Evolutionary conservation across 805 yeast species (phyloP).

Genomic region (Teunomyces panamensis): DNA sequence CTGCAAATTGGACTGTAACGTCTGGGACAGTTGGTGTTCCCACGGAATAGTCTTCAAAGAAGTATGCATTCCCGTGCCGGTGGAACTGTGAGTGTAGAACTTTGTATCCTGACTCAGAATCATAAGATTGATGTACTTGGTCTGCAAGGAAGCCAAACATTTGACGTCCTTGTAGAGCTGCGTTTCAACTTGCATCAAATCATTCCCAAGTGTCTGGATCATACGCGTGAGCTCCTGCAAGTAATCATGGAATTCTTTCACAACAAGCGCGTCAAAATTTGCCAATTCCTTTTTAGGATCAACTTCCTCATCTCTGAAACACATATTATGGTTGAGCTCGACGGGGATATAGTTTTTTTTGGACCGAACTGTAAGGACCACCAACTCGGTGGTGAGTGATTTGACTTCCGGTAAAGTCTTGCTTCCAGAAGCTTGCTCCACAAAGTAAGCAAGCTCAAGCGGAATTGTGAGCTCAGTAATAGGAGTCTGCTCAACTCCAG

Average conservation of each 20-base stretch:
- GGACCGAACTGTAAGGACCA: conserved; percentile 33
- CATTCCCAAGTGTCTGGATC: conserved; percentile 35
- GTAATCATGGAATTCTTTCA: conserved; percentile 28
- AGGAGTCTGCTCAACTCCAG: conserved; percentile 1
- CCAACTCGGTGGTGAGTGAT: conserved; percentile 31
- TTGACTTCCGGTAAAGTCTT: conserved; percentile 32
- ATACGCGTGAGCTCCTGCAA: conserved; percentile 23
- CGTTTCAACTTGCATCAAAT: conserved; percentile 31
- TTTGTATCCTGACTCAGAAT: conserved; percentile 19
- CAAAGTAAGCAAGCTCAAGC: conserved; percentile 26
- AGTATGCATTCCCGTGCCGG: conserved; percentile 18
- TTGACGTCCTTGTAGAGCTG: conserved; percentile 35
- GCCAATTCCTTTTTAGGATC: conserved; percentile 23
- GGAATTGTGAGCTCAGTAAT: conserved; percentile 28
- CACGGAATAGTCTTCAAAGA: conserved; percentile 28
- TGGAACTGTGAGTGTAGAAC: conserved; percentile 11
- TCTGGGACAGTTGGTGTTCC: conserved; percentile 13
- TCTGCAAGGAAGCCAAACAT: conserved; percentile 29
- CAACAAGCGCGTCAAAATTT: conserved; percentile 32
- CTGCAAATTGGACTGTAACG: too few relatives aligned
- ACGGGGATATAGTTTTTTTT: conserved; percentile 36
- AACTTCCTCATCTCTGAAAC: conserved; percentile 32
- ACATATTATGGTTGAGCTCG: conserved; percentile 39
- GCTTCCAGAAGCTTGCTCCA: conserved; percentile 8
- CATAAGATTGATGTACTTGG: conserved; percentile 33